Conservation (phyloP, 1,139 yeast genomes). For the Suhomyces panamericanus region DNA sequence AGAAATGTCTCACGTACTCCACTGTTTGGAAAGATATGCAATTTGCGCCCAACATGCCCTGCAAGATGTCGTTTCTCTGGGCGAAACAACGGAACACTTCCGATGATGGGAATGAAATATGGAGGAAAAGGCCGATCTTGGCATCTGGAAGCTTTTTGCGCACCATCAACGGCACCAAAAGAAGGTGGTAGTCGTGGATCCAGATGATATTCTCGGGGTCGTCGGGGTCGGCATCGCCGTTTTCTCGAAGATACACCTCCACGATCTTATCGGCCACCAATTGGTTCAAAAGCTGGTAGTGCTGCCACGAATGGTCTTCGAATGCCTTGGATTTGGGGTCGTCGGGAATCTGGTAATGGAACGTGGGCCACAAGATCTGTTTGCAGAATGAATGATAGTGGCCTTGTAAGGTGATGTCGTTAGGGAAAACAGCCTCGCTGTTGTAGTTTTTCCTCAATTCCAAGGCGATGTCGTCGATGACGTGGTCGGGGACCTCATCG, state of each 20-base stretch:
- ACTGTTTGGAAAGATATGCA: constrained; percentile 86
- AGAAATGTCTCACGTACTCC: constrained; percentile 90
- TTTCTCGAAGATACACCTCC: constrained; percentile 53
- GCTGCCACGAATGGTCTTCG: constrained; percentile 93
- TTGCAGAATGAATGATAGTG: constrained; percentile 90
- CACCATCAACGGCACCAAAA: constrained; percentile 84
- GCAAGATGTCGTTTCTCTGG: constrained; percentile 71
- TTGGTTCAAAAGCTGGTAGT: constrained; percentile 74
- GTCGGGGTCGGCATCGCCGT: constrained; percentile 45
- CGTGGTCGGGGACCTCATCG: constrained; percentile 65
- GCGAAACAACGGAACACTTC: constrained; percentile 96
- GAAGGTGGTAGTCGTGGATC: constrained; percentile 92
- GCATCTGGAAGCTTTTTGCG: constrained; percentile 77
- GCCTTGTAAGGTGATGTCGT: constrained; percentile 80
- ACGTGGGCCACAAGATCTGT: constrained; percentile 93
- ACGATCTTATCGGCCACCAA: constrained; percentile 76
- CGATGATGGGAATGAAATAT: constrained; percentile 92
- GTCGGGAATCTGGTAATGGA: constrained; percentile 96
- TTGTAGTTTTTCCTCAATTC: constrained; percentile 49
- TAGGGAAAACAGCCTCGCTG: constrained; percentile 68
- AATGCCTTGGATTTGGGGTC: constrained; percentile 92
- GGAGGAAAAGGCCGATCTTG: constrained; percentile 87
- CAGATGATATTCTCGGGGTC: constrained; percentile 61
- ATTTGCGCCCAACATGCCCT: constrained; percentile 89
- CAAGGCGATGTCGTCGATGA: constrained; percentile 50